A percentile compares a stretch with the other conserved stretches of the same genome.
phyloP scores from a whole-genome alignment of 108 stramenopile species.

The Pseudonitzschia delicatissima region DNA sequence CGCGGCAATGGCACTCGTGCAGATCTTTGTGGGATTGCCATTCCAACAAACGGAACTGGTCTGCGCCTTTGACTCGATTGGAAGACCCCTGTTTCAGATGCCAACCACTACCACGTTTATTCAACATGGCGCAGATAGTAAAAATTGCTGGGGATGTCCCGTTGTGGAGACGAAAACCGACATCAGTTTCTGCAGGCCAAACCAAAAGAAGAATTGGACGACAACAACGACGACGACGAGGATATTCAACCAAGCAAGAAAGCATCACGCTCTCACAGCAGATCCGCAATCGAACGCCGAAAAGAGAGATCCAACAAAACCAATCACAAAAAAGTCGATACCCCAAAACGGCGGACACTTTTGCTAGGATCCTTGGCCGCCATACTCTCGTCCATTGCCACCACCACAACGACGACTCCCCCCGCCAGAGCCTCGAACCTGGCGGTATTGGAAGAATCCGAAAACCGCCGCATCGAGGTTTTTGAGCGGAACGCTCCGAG shows the following conservation, averaged over 20 bases:
- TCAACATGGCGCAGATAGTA: too few relatives aligned
- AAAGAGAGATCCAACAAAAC: background rate
- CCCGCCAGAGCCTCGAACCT: constrained; percentile 9
- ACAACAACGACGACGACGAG: background rate
- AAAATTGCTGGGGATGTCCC: too few relatives aligned
- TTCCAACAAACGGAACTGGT: too few relatives aligned
- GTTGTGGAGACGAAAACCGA: too few relatives aligned
- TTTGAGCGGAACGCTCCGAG: constrained; percentile 70
- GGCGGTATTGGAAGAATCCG: constrained; percentile 29
- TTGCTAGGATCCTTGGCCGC: constrained; percentile 20
- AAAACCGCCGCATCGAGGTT: constrained; percentile 60
- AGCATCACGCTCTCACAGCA: background rate
- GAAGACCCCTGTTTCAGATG: too few relatives aligned
- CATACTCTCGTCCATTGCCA: constrained; percentile 6
- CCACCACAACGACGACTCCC: background rate
- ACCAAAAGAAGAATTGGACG: background rate
- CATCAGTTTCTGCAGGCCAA: too few relatives aligned
- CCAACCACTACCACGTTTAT: too few relatives aligned
- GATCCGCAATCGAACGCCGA: background rate
- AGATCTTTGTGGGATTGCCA: too few relatives aligned
- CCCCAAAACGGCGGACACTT: constrained; percentile 10
- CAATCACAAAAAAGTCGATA: background rate
- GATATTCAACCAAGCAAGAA: background rate
- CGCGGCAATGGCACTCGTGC: too few relatives aligned
- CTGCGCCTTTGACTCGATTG: too few relatives aligned